A percentile compares a stretch with the other conserved stretches of the same genome.
phyloP scores from a whole-genome alignment of 2,329 filamentous ascomycete genomes.

The Beauveria medogensis region DNA sequence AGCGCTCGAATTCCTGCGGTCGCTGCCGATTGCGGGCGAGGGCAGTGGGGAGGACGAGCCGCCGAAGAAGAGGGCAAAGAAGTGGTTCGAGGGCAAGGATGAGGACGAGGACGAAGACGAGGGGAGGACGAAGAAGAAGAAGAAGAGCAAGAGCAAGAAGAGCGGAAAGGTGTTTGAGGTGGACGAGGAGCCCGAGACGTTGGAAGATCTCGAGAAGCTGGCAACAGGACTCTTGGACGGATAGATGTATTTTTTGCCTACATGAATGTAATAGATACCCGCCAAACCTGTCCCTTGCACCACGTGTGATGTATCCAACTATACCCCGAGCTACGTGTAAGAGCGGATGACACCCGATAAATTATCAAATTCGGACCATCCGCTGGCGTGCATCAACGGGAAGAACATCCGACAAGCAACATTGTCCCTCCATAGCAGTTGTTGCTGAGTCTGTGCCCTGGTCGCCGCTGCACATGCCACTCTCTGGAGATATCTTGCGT shows the following conservation, averaged over 20 bases:
- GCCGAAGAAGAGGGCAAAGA: conserved; percentile 56
- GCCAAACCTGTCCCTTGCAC: not conserved
- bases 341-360: no score
- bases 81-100: conserved; percentile 75
- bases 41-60: conserved; percentile 36
- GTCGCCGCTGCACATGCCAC: no score
- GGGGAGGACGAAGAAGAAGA: conserved; percentile 29
- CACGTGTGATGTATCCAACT: not conserved
- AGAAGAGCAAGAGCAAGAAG: conserved; percentile 34
- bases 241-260: conserved; percentile 20
- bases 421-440: no score
- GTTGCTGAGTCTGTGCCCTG: no score
- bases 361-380: no score
- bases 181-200: conserved; percentile 63
- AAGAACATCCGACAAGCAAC: no score
- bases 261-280: conserved; percentile 17
- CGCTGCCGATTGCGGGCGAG: conserved; percentile 42
- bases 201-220: conserved; percentile 71
- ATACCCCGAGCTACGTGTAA: no score
- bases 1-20: conserved; percentile 49
- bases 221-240: conserved; percentile 62
- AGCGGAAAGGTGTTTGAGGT: conserved; percentile 52
- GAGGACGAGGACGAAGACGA: conserved; percentile 62
- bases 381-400: no score
- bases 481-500: no score